Evolutionary conservation across 192 early-diverging fungal genomes (phyloP).

Genomic region (Umbelopsis sp.): DNA sequence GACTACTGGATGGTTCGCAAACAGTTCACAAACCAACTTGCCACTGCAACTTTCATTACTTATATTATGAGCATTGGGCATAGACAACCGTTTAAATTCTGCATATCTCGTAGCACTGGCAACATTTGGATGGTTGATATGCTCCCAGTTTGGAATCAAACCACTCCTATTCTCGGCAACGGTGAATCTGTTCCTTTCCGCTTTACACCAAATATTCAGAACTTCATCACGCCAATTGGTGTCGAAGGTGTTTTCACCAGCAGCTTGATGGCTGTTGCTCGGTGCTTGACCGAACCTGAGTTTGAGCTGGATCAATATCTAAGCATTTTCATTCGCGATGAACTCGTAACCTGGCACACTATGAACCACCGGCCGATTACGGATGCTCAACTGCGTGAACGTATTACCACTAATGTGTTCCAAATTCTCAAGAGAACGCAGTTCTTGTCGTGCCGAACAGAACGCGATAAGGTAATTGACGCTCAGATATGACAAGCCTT

Average conservation of each 20-base stretch:
- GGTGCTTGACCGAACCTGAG: conserved; percentile 81
- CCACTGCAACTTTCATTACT: conserved; percentile 87
- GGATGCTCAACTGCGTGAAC: conserved; percentile 66
- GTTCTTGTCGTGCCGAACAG: conserved; percentile 70
- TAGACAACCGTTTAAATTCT: conserved; percentile 85
- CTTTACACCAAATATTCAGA: conserved; percentile 95
- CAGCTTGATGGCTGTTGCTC: conserved; percentile 81
- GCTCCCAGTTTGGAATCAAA: conserved; percentile 62
- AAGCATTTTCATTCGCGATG: conserved; percentile 94
- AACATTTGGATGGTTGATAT: conserved; percentile 89
- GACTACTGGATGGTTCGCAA: conserved; percentile 96
- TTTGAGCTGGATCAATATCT: conserved; percentile 92
- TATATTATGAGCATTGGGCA: conserved; percentile 89
- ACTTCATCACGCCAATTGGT: conserved; percentile 91
- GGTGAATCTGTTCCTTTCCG: conserved; percentile 95
- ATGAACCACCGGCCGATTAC: conserved; percentile 58
- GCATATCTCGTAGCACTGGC: conserved; percentile 83
- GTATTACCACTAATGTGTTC: conserved; percentile 70
- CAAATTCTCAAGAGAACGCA: conserved; percentile 71
- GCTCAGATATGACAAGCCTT: too few species aligned
- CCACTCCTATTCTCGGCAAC: conserved; percentile 58
- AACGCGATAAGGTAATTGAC: conserved; percentile 66
- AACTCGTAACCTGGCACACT: conserved; percentile 80
- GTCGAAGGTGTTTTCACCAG: conserved; percentile 91
- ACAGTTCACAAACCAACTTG: conserved; percentile 91